Evolutionary conservation across 164 flowering plant species (phyloP), one percentile per base, ranked within the genome.

Genomic region (Echeveria elegans): DNA sequence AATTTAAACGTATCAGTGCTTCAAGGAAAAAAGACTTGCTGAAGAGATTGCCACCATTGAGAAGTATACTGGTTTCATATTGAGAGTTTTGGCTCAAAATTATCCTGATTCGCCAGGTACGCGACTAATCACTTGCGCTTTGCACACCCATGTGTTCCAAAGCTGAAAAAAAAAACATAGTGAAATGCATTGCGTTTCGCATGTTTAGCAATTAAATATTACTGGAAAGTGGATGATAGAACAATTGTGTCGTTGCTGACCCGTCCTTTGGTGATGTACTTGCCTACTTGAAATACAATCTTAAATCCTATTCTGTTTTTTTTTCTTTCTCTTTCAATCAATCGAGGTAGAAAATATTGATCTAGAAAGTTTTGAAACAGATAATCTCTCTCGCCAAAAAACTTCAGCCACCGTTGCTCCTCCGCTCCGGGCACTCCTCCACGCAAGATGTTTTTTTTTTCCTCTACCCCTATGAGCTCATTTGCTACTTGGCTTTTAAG

Each of bases 191-290:
- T 19, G 31, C 14, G 53, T 70, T 40, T n/a, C 75, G 60, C 85
- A 92, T 97, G 98, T 5, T 77, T 90, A 78, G 98, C 98, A 68
- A 80, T 90, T 32, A 89, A 75, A 75, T 96, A 90, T 69, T 93
- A 81, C 71, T 94, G 98, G 97, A 80, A 81, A 72, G 96, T 94
- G 43, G 98, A 94, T 85, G 98, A 94, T 66, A 84, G 84, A 67
- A 93, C 98, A 36, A 87, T 93, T 52, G 94, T 93, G 21, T 90
- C 76, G 98, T 93, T 64, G 98, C 97, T 38, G 98, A 93, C 70
- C 97, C 96, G 16, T 87, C 92, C 18, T 93, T 93, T 66, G 98
- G 98, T 93, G n/a, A n/a, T n/a, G n/a, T n/a, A n/a, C n/a, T n/a
- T n/a, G n/a, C n/a, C 63, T 60, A 29, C 31, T 4, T 12, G 31